Base-by-base conservation (phyloP, 2,329 filamentous ascomycete species). In the Elsinoe batatas region DNA sequence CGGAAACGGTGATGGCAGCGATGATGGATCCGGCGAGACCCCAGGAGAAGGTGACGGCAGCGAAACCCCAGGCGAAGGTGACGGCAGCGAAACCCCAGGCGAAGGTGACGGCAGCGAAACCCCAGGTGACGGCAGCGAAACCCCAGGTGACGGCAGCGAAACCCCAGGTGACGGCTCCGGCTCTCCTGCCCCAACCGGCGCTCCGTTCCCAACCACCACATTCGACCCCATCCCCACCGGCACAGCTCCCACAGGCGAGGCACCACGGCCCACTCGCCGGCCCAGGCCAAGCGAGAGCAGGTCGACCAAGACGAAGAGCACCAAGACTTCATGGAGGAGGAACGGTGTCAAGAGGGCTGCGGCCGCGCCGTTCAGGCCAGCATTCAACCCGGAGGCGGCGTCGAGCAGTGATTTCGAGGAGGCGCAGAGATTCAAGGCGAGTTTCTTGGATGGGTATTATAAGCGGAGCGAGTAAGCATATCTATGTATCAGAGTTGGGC, bases 381-480 rank as follows among this genome's bases (percentile, higher is more conserved):
- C 47, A 1, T 51, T 51, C 47, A 51, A 51, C 47, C 47, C 47
- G 2, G 47, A 51, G 20, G 47, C 47, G 1, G 47, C 37, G 18
- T 17, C 10, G 32, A 33, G 47, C 2, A 51, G 22, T 18, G 47
- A 51, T 37, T 51, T 51, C 11, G 47, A 51, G 47, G 47, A 51
- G 12, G 32, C 26, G 30, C 47, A 51, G 47, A 18, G 33, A 5
- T 51, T 51, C 47, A 51, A 51, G 47, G 47, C 47, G 26, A 51
- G 47, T 51, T 51, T 51, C 47, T 38, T 51, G 32, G 47, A 51
- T 26, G 47, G 47, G 32, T 51, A 51, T 18, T 51, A 51, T 17
- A 50, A 50, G 30, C 15, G 32, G 47, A 15, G 15, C n/a, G 13
- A 51, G 47, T 51, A 38, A 20, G 36, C 17, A 18, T 18, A n/a